Evolutionary conservation across 78 protist genomes (phyloP), one percentile per base, ranked within the genome.

Genomic region (Planoprotostelium fungivorum): DNA sequence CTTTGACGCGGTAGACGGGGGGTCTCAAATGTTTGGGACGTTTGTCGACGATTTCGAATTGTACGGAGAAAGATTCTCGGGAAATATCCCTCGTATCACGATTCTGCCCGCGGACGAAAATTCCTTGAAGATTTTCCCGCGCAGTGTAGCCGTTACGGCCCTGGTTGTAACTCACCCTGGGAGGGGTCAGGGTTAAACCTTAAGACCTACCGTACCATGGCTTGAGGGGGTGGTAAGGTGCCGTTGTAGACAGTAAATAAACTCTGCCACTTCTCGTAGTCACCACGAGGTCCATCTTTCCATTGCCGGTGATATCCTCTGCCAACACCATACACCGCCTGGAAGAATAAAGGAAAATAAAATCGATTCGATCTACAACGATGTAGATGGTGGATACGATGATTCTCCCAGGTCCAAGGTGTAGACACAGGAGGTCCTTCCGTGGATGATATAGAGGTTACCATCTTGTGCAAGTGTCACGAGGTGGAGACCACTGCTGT

Each of bases 301-400:
- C 97, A 92, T 93, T 91, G 73, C 91, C 94, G 31, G 84, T 90
- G 89, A 97, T 31, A 87, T 97, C 98, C 51, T 94, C 93, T n/a
- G 95, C 93, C 29, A 97, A 88, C 1, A 97, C 95, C 91, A 51
- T 89, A 10, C 91, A 23, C 0, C 87, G 34, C 31, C 89, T 90
- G 31, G 29, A 83, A 84, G 38, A 23, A 23, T 29, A 34, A 34
- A 23, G 51, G 35, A 83, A 63, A 31, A 39, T 88, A 29, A 88
- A 31, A 38, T 28, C 36, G 16, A 9, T 88, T 63, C n/a, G 23
- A 35, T 84, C n/a, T 10, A 34, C 28, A 37, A 34, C 5, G n/a
- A 63, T 10, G 1, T 25, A 37, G 36, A 83, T 1, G 5, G 28
- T 34, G 38, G 89, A 28, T 89, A 92, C 90, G 93, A 85, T 29